These are phyloP conservation scores for Colletotrichum abscissum DNA, from an alignment of 2,329 filamentous ascomycete genomes.

Conservation along the genomic window DNA sequence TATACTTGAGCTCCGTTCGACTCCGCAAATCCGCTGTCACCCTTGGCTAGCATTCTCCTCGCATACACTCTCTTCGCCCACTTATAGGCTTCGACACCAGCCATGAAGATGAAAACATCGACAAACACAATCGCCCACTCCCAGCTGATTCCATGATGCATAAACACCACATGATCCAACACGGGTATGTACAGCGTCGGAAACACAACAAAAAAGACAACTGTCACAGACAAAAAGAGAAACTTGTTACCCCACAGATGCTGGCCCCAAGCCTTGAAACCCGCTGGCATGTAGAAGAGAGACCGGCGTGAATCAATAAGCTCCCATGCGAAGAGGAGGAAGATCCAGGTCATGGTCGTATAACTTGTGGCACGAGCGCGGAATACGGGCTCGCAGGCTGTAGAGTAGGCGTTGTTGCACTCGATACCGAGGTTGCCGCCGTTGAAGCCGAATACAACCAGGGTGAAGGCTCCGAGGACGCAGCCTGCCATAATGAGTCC, in stretches of 20 bases:
- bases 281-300: constrained; percentile 74
- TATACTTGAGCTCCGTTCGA: too few relatives aligned
- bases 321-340: constrained; percentile 76
- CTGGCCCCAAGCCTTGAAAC: constrained; percentile 66
- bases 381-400: constrained; percentile 66
- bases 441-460: constrained; percentile 52
- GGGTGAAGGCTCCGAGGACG: constrained; percentile 39
- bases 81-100: constrained; percentile 63
- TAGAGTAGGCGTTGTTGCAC: constrained; percentile 64
- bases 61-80: constrained; percentile 53
- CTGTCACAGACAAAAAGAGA: constrained; percentile 60
- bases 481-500: constrained; percentile 70
- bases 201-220: constrained; percentile 48
- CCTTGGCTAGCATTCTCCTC: too few relatives aligned
- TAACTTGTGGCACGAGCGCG: constrained; percentile 74
- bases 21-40: too few relatives aligned
- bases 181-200: constrained; percentile 60
- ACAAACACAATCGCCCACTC: constrained; percentile 65
- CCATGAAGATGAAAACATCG: constrained; percentile 58
- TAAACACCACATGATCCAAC: constrained; percentile 61
- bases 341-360: constrained; percentile 74
- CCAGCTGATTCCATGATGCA: constrained; percentile 52
- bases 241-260: constrained; percentile 64
- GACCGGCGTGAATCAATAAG: constrained; percentile 72
- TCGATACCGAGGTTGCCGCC: constrained; percentile 58